Evolutionary conservation across 2,329 filamentous ascomycete genomes (phyloP).

Genomic region (Neurospora sp.): DNA sequence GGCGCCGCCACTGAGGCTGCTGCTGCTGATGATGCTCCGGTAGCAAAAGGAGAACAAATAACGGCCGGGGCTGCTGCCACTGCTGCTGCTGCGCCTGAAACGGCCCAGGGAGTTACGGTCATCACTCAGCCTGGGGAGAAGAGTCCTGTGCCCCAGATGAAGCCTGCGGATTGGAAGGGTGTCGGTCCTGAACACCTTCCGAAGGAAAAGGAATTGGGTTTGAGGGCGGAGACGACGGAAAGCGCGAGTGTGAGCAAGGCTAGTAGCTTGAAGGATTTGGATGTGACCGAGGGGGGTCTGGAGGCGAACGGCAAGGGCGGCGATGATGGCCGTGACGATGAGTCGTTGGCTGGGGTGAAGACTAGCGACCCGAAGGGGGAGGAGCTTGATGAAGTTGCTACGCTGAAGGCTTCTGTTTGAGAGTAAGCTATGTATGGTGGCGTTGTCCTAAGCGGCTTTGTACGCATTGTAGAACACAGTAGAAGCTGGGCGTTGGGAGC

Average conservation of each 20-base stretch:
- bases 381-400: constrained; percentile 10
- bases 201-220: constrained; percentile 55
- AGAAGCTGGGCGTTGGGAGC: neutral
- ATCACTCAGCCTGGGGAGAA: constrained; percentile 57
- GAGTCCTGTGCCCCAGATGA: constrained; percentile 60
- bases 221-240: constrained; percentile 54
- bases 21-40: neutral
- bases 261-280: constrained; percentile 50
- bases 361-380: constrained; percentile 20
- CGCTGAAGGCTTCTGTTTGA: neutral
- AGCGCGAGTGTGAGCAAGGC: constrained; percentile 63
- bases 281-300: neutral
- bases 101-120: constrained; percentile 20
- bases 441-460: neutral
- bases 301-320: neutral
- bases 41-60: constrained; percentile 5
- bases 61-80: constrained; percentile 5
- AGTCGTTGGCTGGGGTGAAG: constrained; percentile 20
- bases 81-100: constrained; percentile 13
- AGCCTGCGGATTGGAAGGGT: constrained; percentile 68
- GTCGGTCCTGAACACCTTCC: constrained; percentile 35
- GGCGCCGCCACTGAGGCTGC: neutral
- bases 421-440: neutral
- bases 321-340: constrained; percentile 10
- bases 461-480: neutral